Conservation (phyloP, 1,284 basidiomycete species). For the Trametes pubescens region DNA sequence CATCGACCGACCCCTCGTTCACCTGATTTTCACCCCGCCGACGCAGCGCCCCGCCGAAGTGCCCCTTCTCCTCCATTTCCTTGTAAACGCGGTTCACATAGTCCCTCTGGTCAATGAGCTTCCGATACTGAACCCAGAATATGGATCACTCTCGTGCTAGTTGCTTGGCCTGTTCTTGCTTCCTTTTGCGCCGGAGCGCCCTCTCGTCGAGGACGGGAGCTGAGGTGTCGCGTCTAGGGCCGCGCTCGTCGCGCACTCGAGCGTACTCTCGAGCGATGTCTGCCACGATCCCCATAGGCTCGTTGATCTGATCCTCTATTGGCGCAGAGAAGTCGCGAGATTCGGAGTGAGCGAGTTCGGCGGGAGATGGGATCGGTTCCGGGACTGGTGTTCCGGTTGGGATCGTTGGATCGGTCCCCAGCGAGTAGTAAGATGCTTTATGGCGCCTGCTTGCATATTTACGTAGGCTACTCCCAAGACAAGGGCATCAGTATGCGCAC, state of each 20-base stretch:
- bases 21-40: too few species aligned
- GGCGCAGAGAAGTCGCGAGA: neutral
- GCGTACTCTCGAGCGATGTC: conserved; percentile 13
- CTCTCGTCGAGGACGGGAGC: neutral
- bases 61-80: conserved; percentile 2
- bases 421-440: conserved; percentile 1
- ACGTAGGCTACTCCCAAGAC: neutral
- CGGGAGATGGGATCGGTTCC: neutral
- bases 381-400: conserved; percentile 6
- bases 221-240: neutral
- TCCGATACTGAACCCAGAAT: conserved; percentile 3
- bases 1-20: neutral
- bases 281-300: conserved; percentile 1
- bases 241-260: conserved; percentile 1
- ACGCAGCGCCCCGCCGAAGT: neutral
- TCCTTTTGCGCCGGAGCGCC: neutral
- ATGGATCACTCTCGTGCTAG: neutral
- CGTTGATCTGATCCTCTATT: neutral
- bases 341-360: neutral
- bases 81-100: conserved; percentile 1
- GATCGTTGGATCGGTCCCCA: neutral
- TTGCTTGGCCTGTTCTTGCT: neutral
- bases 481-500: neutral
- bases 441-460: neutral
- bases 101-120: neutral